Conservation (phyloP, 176 grass and related monocot genomes). For the Oryza nivara region DNA sequence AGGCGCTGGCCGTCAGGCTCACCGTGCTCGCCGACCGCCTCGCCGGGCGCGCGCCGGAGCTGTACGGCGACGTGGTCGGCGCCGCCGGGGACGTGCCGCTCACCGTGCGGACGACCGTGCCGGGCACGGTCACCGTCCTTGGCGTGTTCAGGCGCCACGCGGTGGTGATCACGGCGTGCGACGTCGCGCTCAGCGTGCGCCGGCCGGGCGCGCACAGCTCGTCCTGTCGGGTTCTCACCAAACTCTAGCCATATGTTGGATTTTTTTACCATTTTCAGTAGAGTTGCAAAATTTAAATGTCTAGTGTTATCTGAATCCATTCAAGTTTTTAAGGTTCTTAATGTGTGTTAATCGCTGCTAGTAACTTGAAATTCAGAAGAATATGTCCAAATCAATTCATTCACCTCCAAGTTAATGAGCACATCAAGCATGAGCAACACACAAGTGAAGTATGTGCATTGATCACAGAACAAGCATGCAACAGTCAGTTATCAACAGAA, state of each 20-base stretch:
- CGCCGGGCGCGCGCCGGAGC: neutral
- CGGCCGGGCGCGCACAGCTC: neutral
- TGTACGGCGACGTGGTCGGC: slow-evolving; percentile 20
- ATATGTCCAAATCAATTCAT: neutral
- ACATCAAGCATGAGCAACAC: neutral
- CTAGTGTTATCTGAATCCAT: neutral
- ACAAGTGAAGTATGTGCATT: neutral
- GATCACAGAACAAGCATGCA: neutral
- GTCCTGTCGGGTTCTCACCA: slow-evolving; percentile 18
- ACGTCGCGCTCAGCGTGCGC: neutral
- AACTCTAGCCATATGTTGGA: slow-evolving; percentile 8
- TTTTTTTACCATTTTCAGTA: neutral
- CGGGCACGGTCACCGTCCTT: slow-evolving; percentile 19
- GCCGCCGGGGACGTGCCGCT: neutral
- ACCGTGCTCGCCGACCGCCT: slow-evolving; percentile 19
- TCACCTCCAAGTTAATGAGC: neutral
- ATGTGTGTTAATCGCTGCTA: neutral
- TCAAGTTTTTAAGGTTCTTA: neutral
- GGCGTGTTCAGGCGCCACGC: slow-evolving; percentile 7
- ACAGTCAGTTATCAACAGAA: neutral
- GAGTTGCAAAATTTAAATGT: neutral
- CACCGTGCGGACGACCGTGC: slow-evolving; percentile 24
- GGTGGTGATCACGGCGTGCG: slow-evolving; percentile 1
- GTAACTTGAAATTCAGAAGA: neutral
- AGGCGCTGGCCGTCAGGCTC: slow-evolving; percentile 5